Percentiles rank a stretch among this genome's conserved stretches.
Conservation (phyloP, 2,329 filamentous ascomycete genomes). For the Endocalyx cinctus region DNA sequence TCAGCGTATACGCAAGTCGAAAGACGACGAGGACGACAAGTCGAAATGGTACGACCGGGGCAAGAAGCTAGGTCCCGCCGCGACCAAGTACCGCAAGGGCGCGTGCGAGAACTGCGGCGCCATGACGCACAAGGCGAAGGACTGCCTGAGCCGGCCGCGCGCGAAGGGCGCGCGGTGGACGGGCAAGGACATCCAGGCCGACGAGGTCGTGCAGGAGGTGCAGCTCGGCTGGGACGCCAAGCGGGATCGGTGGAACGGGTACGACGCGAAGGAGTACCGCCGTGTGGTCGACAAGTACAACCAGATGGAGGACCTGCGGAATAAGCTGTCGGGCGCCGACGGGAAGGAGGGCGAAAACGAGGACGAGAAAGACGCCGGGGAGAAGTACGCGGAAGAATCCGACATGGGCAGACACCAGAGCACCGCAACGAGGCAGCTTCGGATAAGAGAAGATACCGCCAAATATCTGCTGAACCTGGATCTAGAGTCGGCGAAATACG, state of each 20-base stretch:
- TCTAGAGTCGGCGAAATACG: slow-evolving; percentile 93
- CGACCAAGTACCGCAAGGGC: slow-evolving; percentile 96
- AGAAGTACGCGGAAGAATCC: slow-evolving; percentile 87
- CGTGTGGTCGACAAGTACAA: slow-evolving; percentile 87
- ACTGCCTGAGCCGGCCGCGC: slow-evolving; percentile 83
- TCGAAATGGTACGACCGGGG: slow-evolving; percentile 93
- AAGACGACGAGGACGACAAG: slow-evolving; percentile 52
- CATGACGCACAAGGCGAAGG: slow-evolving; percentile 93
- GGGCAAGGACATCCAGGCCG: slow-evolving; percentile 87
- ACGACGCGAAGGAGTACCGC: slow-evolving; percentile 81
- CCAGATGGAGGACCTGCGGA: slow-evolving; percentile 72
- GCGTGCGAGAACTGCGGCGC: slow-evolving; percentile 98
- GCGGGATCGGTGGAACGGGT: slow-evolving; percentile 97
- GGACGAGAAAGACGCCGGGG: slow-evolving; percentile 52
- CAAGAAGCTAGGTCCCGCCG: slow-evolving; percentile 76
- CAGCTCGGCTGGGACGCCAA: slow-evolving; percentile 95
- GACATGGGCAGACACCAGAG: slow-evolving; percentile 94
- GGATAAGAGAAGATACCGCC: slow-evolving; percentile 92
- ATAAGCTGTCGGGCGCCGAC: slow-evolving; percentile 40
- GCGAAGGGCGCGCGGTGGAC: slow-evolving; percentile 90
- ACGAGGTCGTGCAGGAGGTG: slow-evolving; percentile 81
- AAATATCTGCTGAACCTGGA: slow-evolving; percentile 96
- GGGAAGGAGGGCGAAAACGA: slow-evolving; percentile 47
- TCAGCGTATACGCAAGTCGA: slow-evolving; percentile 79
- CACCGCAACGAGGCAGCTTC: slow-evolving; percentile 83